phyloP scores from a whole-genome alignment of 192 early-diverging fungal species.

The Umbelopsis sp. region DNA sequence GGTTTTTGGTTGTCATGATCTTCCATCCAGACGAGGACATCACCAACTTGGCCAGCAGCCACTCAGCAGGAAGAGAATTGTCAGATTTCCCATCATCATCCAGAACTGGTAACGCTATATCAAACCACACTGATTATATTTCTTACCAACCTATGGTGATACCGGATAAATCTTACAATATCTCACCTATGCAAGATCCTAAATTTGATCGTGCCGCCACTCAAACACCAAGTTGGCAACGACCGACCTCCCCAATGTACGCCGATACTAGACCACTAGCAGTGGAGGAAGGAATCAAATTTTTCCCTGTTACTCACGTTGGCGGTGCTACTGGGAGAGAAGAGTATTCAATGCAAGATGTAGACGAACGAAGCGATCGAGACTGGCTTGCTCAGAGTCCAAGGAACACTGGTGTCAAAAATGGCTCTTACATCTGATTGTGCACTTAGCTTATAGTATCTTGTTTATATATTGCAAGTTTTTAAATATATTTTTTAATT shows the following conservation, averaged over 20 bases:
- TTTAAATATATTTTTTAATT: not conserved
- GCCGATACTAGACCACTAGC: constrained; percentile 12
- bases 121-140: not conserved
- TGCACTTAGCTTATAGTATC: not conserved
- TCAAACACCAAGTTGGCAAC: constrained; percentile 10
- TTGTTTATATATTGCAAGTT: constrained; percentile 12
- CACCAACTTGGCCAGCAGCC: constrained; percentile 3
- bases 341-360: constrained; percentile 10
- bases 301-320: constrained; percentile 10
- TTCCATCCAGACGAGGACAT: constrained; percentile 26
- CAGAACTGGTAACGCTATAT: not conserved
- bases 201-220: constrained; percentile 2
- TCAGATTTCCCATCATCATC: not conserved
- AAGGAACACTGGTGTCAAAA: not conserved
- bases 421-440: not conserved
- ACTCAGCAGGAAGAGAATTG: not conserved
- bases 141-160: not conserved
- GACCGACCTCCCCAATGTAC: not conserved
- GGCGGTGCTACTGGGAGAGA: constrained; percentile 12
- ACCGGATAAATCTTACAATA: constrained; percentile 2
- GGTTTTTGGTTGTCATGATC: constrained; percentile 29
- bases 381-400: constrained; percentile 16
- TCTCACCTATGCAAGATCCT: not conserved
- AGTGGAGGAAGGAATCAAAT: constrained; percentile 16
- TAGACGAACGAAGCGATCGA: not conserved